phyloP scores from a whole-genome alignment of 306 rosid species.

The Urtica urens region DNA sequence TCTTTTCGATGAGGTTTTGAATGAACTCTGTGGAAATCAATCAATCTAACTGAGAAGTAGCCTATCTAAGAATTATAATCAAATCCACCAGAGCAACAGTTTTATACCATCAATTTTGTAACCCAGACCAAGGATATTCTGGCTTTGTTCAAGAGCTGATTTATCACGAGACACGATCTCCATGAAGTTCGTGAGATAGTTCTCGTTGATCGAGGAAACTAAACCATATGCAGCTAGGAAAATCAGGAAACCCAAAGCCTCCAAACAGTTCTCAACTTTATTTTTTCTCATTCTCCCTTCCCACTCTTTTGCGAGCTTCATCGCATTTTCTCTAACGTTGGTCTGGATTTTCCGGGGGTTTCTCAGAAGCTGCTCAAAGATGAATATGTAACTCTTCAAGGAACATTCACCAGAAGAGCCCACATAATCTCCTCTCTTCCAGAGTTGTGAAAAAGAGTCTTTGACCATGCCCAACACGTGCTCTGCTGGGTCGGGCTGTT shows the following conservation, averaged over 20 bases:
- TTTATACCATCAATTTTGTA: slow-evolving; percentile 32
- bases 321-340: slow-evolving; percentile 32
- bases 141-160: slow-evolving; percentile 29
- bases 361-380: slow-evolving; percentile 26
- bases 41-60: background rate
- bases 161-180: slow-evolving; percentile 29
- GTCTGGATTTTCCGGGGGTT: slow-evolving; percentile 33
- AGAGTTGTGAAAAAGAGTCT: slow-evolving; percentile 14
- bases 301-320: slow-evolving; percentile 39
- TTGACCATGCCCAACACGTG: slow-evolving; percentile 33
- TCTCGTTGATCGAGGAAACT: slow-evolving; percentile 20
- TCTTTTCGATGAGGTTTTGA: slow-evolving; percentile 25
- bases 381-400: slow-evolving; percentile 14
- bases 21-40: slow-evolving; percentile 26
- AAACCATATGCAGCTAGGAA: slow-evolving; percentile 35
- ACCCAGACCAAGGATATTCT: slow-evolving; percentile 26
- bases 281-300: slow-evolving; percentile 17
- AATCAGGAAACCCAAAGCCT: slow-evolving; percentile 38
- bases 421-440: slow-evolving; percentile 12
- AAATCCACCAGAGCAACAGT: background rate
- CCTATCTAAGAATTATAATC: no score
- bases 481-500: slow-evolving; percentile 36
- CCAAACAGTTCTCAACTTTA: slow-evolving; percentile 22
- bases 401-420: slow-evolving; percentile 10
- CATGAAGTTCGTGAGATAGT: slow-evolving; percentile 35